These are phyloP conservation scores for Solanum microdontum DNA, from an alignment of 257 asterid genomes.

Conservation along the genomic window DNA sequence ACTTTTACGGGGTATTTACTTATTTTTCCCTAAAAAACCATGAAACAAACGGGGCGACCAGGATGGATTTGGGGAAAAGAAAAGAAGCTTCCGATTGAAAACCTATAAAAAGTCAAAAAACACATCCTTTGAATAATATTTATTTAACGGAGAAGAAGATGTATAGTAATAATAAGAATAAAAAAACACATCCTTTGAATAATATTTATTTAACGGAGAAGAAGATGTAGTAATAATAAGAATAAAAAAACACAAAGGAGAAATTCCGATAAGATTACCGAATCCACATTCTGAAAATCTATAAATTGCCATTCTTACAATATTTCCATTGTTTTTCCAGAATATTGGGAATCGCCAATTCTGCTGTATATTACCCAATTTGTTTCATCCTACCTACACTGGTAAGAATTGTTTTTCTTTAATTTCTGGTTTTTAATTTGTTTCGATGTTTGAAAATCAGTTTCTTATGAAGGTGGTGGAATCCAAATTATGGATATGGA, in stretches of 20 bases:
- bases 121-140: not conserved
- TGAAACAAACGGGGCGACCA: not conserved
- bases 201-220: not conserved
- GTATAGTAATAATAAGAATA: not conserved
- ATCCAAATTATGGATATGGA: not conserved
- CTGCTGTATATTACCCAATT: not conserved
- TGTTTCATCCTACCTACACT: not conserved
- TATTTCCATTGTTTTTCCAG: not conserved
- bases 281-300: not conserved
- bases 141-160: not conserved
- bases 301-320: not conserved
- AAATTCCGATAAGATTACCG: not conserved
- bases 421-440: not conserved
- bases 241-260: not conserved
- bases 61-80: not conserved
- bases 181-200: not conserved
- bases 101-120: not conserved
- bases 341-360: not conserved
- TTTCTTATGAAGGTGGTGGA: not conserved
- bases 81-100: not conserved
- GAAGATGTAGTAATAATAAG: not conserved
- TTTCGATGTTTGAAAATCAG: not conserved
- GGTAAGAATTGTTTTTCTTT: not conserved
- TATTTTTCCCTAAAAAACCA: not conserved
- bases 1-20: too few relatives aligned